phyloP scores from a whole-genome alignment of 768 basidiomycete genomes.

The Phaeolepiota aurea region DNA sequence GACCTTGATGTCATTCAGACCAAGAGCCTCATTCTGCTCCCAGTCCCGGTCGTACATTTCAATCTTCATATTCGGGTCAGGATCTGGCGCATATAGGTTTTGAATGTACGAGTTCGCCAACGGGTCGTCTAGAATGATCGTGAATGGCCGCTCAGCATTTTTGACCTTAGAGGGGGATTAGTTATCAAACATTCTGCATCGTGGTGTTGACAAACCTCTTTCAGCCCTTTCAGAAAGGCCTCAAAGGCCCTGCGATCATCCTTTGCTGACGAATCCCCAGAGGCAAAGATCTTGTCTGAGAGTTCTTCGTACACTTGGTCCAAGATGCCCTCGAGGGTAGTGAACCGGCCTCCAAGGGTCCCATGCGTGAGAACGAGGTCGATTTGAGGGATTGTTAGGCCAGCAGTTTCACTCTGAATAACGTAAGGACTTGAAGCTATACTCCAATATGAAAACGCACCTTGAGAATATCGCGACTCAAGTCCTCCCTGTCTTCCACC shows the following conservation, averaged over 20 bases:
- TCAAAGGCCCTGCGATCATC: constrained; percentile 57
- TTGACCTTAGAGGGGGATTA: constrained; percentile 47
- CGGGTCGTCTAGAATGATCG: constrained; percentile 91
- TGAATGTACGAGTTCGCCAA: constrained; percentile 94
- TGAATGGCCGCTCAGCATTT: constrained; percentile 72
- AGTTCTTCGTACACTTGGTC: constrained; percentile 94
- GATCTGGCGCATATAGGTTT: constrained; percentile 94
- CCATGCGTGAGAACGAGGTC: constrained; percentile 87
- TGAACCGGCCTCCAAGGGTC: constrained; percentile 95
- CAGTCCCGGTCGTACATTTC: constrained; percentile 78
- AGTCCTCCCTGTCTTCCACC: constrained; percentile 88
- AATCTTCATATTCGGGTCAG: constrained; percentile 87
- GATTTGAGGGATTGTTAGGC: constrained; percentile 88
- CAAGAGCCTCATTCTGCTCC: constrained; percentile 92
- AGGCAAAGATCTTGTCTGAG: constrained; percentile 74
- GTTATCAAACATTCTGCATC: no score
- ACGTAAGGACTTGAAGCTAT: no score
- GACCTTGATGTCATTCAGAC: constrained; percentile 84
- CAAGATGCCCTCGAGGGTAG: constrained; percentile 92
- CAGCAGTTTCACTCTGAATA: constrained; percentile 71
- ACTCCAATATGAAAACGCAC: constrained; percentile 40
- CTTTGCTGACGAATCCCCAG: constrained; percentile 54
- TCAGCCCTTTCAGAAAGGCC: constrained; percentile 67
- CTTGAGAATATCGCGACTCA: constrained; percentile 91
- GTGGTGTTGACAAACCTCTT: no score